Percentiles rank a stretch among this genome's conserved stretches.
phyloP scores from a whole-genome alignment of 768 basidiomycete genomes.

The Asterophora lycoperdoides region DNA sequence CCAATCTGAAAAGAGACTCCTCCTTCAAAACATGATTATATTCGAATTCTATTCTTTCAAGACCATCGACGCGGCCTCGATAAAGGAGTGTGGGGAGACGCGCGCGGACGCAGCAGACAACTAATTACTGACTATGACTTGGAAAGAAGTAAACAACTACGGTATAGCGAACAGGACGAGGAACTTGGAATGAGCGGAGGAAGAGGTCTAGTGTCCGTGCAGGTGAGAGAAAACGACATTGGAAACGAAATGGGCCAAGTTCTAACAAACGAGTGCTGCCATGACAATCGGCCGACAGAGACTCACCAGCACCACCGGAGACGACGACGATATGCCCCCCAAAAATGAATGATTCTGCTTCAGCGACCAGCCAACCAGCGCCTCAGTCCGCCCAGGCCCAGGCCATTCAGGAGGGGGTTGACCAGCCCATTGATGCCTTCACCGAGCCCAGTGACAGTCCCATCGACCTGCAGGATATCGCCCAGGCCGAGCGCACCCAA shows the following conservation, averaged over 20 bases:
- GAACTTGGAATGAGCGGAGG: no score
- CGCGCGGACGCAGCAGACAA: no score
- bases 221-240: not conserved
- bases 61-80: no score
- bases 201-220: no score
- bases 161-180: no score
- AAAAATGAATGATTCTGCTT: not conserved
- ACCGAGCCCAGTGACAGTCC: slow-evolving; percentile 11
- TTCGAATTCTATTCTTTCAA: no score
- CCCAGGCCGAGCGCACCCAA: slow-evolving; percentile 15
- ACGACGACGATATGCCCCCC: not conserved
- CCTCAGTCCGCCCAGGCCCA: slow-evolving; percentile 12
- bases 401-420: slow-evolving; percentile 9
- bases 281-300: not conserved
- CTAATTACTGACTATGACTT: no score
- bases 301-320: no score
- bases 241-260: not conserved
- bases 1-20: no score
- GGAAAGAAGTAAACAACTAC: no score
- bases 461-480: slow-evolving; percentile 6
- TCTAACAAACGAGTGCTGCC: not conserved
- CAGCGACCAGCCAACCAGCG: slow-evolving; percentile 8
- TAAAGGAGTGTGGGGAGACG: no score
- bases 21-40: no score
- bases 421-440: not conserved